Conservation (phyloP, 495 filamentous ascomycete species). For the Podospora australis region DNA sequence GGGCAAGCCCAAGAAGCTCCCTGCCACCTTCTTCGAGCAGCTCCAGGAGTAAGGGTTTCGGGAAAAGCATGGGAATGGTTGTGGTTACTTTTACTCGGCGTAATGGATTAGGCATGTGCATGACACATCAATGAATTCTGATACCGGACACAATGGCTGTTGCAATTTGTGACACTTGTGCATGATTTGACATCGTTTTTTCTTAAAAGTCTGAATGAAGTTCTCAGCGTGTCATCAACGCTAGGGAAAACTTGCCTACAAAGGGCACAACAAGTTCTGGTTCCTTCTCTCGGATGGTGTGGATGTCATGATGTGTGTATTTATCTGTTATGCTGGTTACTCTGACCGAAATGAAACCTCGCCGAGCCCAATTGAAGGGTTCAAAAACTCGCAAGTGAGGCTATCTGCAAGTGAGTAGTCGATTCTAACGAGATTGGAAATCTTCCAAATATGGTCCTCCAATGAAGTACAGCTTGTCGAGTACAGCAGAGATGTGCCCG, state of each 20-base stretch:
- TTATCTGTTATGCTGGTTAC: background rate
- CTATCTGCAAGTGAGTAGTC: too few species aligned
- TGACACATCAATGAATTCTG: slow-evolving; percentile 31
- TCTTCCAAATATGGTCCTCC: too few species aligned
- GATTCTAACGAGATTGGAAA: too few species aligned
- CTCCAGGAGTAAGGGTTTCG: slow-evolving; percentile 32
- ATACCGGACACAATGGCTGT: slow-evolving; percentile 23
- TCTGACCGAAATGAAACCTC: too few species aligned
- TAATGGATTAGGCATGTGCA: slow-evolving; percentile 34
- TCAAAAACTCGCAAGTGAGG: too few species aligned
- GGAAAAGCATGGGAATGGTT: slow-evolving; percentile 16
- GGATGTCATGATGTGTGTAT: too few species aligned
- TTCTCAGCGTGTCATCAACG: background rate
- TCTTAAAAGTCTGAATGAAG: slow-evolving; percentile 1
- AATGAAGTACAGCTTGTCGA: too few species aligned
- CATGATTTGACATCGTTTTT: slow-evolving; percentile 1
- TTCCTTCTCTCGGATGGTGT: too few species aligned
- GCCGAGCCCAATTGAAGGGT: too few species aligned
- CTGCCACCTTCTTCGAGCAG: slow-evolving; percentile 33
- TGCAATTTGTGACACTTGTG: slow-evolving; percentile 6
- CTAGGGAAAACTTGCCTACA: background rate
- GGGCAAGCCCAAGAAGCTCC: slow-evolving; percentile 30
- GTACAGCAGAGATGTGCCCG: too few species aligned
- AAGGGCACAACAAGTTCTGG: background rate
- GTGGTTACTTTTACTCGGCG: slow-evolving; percentile 29